These are phyloP conservation scores for Colletotrichum scovillei DNA, from an alignment of 2,329 filamentous ascomycete genomes.

Conservation along the genomic window DNA sequence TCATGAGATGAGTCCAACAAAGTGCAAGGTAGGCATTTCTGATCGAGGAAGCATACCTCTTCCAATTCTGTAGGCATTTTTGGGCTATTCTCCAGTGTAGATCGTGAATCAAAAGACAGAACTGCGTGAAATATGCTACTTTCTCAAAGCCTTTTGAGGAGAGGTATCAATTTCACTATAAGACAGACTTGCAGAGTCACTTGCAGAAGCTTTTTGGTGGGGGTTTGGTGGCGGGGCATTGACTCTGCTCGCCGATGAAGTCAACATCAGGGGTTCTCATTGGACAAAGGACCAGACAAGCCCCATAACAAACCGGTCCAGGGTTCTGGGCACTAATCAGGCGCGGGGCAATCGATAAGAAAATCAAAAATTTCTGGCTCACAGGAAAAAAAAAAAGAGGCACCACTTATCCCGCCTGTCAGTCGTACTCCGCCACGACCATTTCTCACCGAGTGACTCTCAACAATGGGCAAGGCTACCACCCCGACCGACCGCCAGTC, in stretches of 20 bases:
- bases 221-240: conserved; percentile 34
- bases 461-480: conserved; percentile 81
- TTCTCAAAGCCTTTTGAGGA: conserved; percentile 16
- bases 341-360: conserved; percentile 49
- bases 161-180: conserved; percentile 27
- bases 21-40: conserved; percentile 8
- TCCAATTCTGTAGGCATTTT: conserved; percentile 81
- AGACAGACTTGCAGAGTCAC: conserved; percentile 33
- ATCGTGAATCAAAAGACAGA: neutral
- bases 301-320: conserved; percentile 24
- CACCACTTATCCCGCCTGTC: conserved; percentile 23
- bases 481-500: conserved; percentile 67
- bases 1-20: conserved; percentile 16
- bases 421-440: conserved; percentile 20
- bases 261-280: conserved; percentile 24
- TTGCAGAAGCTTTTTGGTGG: conserved; percentile 37
- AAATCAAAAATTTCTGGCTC: conserved; percentile 38
- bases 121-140: neutral
- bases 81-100: neutral
- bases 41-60: conserved; percentile 64
- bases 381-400: conserved; percentile 24
- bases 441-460: conserved; percentile 37
- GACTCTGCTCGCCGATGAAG: conserved; percentile 33
- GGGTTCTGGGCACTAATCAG: conserved; percentile 35
- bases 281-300: neutral